Percentiles rank a stretch among this genome's conserved stretches.
Evolutionary conservation across 2,329 filamentous ascomycete species (phyloP).

Genomic region (Diaporthe sp.): DNA sequence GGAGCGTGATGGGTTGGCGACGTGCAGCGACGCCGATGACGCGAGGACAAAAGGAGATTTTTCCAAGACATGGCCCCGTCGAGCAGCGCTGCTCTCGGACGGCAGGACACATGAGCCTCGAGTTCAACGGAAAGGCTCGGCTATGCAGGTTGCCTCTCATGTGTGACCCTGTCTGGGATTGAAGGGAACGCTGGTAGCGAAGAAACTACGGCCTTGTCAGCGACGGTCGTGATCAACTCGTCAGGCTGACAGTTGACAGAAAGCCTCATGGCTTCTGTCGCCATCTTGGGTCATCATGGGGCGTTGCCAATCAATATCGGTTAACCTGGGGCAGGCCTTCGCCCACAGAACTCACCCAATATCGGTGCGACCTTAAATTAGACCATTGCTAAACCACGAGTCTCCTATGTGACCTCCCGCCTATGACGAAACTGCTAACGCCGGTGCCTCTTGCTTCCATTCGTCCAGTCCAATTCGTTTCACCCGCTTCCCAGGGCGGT

Average conservation of each 20-base stretch:
- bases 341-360: not conserved
- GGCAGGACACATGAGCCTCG: constrained; percentile 1
- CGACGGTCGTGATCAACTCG: not conserved
- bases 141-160: constrained; percentile 27
- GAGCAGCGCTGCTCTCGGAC: not conserved
- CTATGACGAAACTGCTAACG: constrained; percentile 31
- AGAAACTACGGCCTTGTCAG: not conserved
- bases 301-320: not conserved
- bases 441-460: constrained; percentile 31
- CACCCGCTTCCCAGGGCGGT: constrained; percentile 65
- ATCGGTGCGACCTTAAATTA: constrained; percentile 20
- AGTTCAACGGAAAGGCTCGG: constrained; percentile 10
- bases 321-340: not conserved
- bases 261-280: constrained; percentile 8
- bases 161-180: constrained; percentile 18
- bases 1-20: not conserved
- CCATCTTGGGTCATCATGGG: not conserved
- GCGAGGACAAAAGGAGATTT: constrained; percentile 32
- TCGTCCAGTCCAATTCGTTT: constrained; percentile 32
- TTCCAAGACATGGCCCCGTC: constrained; percentile 30
- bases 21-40: not conserved
- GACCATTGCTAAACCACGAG: constrained; percentile 25
- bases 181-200: not conserved
- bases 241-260: constrained; percentile 3
- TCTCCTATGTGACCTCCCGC: not conserved